Evolutionary conservation across 805 yeast species (phyloP), one percentile per base, ranked within the genome.

Genomic region (Isabelozyma pseudorhagii): DNA sequence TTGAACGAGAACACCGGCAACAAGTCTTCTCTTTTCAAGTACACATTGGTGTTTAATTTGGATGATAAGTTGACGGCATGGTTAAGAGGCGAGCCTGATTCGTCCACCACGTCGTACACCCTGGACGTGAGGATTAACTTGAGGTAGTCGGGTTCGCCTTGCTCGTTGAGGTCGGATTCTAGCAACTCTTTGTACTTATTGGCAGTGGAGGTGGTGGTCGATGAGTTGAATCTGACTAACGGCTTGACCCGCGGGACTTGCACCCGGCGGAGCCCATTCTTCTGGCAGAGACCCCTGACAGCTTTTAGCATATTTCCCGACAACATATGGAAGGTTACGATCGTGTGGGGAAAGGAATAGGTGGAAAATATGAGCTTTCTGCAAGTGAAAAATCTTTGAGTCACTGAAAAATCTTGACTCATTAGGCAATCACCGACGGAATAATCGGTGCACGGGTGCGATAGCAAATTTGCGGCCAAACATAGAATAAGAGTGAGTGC

Each of bases 1-100:
- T 94, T 94, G 80, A 94, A 94, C 42, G 96, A 87, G 68, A 94
- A 96, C 5, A 94, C 99, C 0, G 99, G 98, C 50, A 90, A 78
- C 38, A 91, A 75, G 63, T 96, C 99, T 64, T 94, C 99, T 57
- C 99, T 80, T 63, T 94, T 94, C 56, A 94, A 73, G 50, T 79
- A 75, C 13, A 96, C 84, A 40, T 85, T 85, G 42, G 96, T 77
- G 46, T 87, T 88, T n/a, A 84, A 74, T 60, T 82, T 84, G 45
- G 83, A 85, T 1, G 94, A 84, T 44, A 94, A 74, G 27, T 86
- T 83, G 9, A 82, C 80, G 0, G 96, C 98, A 38, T 76, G 73
- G 1, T 89, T 80, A 39, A 91, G 74, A 5, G 98, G 97, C 0
- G 97, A 84, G 55, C 94, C 98, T 0, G 71, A 77, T 42, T 68